Conservation (phyloP, 1,284 basidiomycete species). For the Heterobasidion parviporum region DNA sequence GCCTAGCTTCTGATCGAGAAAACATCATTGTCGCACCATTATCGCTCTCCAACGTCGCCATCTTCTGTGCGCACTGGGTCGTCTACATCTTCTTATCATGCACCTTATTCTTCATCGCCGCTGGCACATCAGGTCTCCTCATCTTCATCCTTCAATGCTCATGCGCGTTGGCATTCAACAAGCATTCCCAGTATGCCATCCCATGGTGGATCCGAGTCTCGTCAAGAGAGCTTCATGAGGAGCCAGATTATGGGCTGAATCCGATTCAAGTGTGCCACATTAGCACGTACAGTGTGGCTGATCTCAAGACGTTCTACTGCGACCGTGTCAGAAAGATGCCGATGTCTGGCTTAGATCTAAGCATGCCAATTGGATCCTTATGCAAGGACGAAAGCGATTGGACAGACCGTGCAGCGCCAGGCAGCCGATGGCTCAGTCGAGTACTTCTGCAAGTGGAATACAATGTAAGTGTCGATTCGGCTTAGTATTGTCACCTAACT, state of each 20-base stretch:
- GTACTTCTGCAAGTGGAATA: no score
- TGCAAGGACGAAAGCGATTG: constrained; percentile 79
- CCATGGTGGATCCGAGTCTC: constrained; percentile 21
- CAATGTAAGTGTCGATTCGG: no score
- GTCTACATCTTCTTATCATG: constrained; percentile 51
- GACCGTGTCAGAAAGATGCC: constrained; percentile 93
- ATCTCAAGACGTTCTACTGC: constrained; percentile 88
- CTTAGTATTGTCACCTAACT: no score
- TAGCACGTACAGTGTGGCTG: constrained; percentile 51
- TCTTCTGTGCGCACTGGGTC: constrained; percentile 41
- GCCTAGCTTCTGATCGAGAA: constrained; percentile 6
- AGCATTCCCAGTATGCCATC: constrained; percentile 14
- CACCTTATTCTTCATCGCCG: constrained; percentile 48
- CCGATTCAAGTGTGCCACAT: constrained; percentile 49
- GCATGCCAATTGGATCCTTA: constrained; percentile 93
- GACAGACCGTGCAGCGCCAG: constrained; percentile 41
- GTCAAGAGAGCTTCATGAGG: constrained; percentile 23
- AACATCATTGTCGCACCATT: constrained; percentile 21
- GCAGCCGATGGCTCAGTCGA: no score
- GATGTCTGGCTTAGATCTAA: constrained; percentile 85
- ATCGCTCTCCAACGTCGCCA: constrained; percentile 41
- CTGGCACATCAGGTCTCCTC: constrained; percentile 49
- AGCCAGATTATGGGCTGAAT: constrained; percentile 28
- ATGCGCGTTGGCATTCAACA: constrained; percentile 24
- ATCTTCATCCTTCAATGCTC: constrained; percentile 23